Evolutionary conservation across 371 early-diverging fungal genomes (phyloP).

Genomic region (Mucor mucedo): DNA sequence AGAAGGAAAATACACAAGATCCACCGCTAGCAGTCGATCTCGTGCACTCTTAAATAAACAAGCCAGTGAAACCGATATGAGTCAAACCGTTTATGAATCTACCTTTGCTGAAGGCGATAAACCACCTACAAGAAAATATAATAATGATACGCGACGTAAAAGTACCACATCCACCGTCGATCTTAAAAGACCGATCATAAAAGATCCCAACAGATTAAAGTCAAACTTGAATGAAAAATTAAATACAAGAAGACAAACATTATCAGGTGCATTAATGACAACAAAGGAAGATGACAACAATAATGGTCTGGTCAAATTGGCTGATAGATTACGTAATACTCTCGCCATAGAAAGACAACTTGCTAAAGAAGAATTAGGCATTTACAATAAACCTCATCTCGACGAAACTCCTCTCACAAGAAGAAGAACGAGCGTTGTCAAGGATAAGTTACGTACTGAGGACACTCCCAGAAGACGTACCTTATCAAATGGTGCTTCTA

Average conservation of each 20-base stretch:
- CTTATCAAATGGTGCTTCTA: slow-evolving; percentile 34
- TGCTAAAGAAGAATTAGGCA: slow-evolving; percentile 35
- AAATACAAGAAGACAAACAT: slow-evolving; percentile 19
- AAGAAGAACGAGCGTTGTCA: slow-evolving; percentile 36
- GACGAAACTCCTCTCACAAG: slow-evolving; percentile 16
- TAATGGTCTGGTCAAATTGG: slow-evolving; percentile 30
- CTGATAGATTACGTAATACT: slow-evolving; percentile 44
- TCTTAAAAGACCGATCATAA: neutral
- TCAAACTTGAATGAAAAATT: neutral
- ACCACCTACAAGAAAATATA: slow-evolving; percentile 1
- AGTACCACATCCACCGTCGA: slow-evolving; percentile 16
- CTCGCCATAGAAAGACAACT: slow-evolving; percentile 36
- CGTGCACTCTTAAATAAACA: slow-evolving; percentile 8
- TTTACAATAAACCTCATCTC: slow-evolving; percentile 16
- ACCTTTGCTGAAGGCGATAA: slow-evolving; percentile 37
- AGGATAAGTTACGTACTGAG: slow-evolving; percentile 35
- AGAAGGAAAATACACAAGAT: slow-evolving; percentile 20
- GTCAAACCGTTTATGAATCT: slow-evolving; percentile 33
- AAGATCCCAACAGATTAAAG: neutral
- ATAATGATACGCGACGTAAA: slow-evolving; percentile 26
- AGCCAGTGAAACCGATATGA: slow-evolving; percentile 27
- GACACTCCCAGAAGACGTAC: slow-evolving; percentile 39
- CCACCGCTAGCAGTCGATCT: slow-evolving; percentile 25
- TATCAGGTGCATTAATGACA: slow-evolving; percentile 15
- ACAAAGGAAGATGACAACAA: neutral